A percentile compares a stretch with the other conserved stretches of the same genome.
Conservation (phyloP, 345 rosid genomes). For the Zanthoxylum bungeanum region DNA sequence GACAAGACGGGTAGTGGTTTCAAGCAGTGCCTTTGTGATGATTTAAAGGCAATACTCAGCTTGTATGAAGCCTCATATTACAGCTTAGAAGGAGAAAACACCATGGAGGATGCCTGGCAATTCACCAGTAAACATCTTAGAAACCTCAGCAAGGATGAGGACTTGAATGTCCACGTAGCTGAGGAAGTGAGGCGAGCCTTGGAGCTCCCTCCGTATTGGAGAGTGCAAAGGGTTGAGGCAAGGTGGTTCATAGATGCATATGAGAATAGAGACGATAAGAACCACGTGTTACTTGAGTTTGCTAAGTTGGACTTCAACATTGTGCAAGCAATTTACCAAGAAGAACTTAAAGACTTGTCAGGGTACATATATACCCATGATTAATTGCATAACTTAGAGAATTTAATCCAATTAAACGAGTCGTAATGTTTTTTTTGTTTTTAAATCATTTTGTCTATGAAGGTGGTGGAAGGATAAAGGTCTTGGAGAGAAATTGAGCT, state of each 20-base stretch:
- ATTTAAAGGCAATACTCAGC: slow-evolving; percentile 12
- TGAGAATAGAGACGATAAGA: background rate
- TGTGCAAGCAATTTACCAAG: slow-evolving; percentile 15
- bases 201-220: slow-evolving; percentile 21
- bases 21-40: background rate
- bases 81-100: slow-evolving; percentile 9
- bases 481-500: slow-evolving; percentile 14
- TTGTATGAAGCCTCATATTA: slow-evolving; percentile 16
- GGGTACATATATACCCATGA: background rate
- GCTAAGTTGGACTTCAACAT: slow-evolving; percentile 24
- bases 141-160: background rate
- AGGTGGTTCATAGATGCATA: slow-evolving; percentile 22
- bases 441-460: background rate
- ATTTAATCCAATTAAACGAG: too few relatives aligned
- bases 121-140: slow-evolving; percentile 10
- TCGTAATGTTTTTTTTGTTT: background rate
- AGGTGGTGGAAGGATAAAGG: slow-evolving; percentile 27
- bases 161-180: background rate
- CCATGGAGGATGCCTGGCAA: slow-evolving; percentile 14
- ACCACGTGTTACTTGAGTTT: slow-evolving; percentile 13
- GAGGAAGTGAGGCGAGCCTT: slow-evolving; percentile 13
- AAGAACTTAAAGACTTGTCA: slow-evolving; percentile 17
- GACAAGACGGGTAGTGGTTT: slow-evolving; percentile 9
- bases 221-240: slow-evolving; percentile 10
- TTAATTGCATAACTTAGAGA: too few relatives aligned